phyloP scores from a whole-genome alignment of 2,329 filamentous ascomycete genomes.

The Cladophialophora exuberans region DNA sequence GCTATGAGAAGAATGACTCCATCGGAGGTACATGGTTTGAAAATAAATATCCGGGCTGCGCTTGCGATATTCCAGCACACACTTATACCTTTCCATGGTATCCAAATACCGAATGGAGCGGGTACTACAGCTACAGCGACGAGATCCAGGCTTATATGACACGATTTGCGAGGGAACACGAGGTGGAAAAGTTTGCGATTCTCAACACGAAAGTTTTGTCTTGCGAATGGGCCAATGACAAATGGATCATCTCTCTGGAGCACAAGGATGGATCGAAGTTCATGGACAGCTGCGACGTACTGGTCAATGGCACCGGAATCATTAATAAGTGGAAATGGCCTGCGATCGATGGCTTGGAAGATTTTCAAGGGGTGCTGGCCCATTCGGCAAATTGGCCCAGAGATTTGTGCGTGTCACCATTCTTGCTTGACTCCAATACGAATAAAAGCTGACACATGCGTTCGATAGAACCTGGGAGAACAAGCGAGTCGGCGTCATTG shows the following conservation, averaged over 20 bases:
- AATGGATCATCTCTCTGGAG: constrained; percentile 13
- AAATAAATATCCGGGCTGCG: constrained; percentile 21
- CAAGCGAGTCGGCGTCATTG: constrained; percentile 35
- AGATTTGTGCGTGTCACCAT: too few species aligned
- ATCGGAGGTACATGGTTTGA: constrained; percentile 24
- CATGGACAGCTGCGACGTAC: constrained; percentile 16
- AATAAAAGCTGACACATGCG: too few species aligned
- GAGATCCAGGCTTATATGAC: constrained; percentile 38
- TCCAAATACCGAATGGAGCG: constrained; percentile 33
- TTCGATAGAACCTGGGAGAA: constrained; percentile 31
- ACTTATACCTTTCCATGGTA: constrained; percentile 29
- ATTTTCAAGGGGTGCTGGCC: constrained; percentile 40
- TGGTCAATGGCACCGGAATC: constrained; percentile 22
- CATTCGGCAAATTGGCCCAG: constrained; percentile 40
- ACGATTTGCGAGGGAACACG: constrained; percentile 31
- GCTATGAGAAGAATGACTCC: constrained; percentile 27
- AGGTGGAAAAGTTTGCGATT: constrained; percentile 14
- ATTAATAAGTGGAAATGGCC: constrained; percentile 41
- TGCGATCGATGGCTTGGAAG: constrained; percentile 39
- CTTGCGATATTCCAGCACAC: constrained; percentile 42
- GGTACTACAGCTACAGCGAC: constrained; percentile 32
- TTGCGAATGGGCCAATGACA: constrained; percentile 4
- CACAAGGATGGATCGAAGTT: constrained; percentile 11
- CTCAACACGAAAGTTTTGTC: constrained; percentile 19
- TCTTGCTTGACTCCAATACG: too few species aligned